Percentiles rank a stretch among this genome's conserved stretches.
phyloP scores from a whole-genome alignment of 1,284 basidiomycete species.

The Quambalaria eucalypti region DNA sequence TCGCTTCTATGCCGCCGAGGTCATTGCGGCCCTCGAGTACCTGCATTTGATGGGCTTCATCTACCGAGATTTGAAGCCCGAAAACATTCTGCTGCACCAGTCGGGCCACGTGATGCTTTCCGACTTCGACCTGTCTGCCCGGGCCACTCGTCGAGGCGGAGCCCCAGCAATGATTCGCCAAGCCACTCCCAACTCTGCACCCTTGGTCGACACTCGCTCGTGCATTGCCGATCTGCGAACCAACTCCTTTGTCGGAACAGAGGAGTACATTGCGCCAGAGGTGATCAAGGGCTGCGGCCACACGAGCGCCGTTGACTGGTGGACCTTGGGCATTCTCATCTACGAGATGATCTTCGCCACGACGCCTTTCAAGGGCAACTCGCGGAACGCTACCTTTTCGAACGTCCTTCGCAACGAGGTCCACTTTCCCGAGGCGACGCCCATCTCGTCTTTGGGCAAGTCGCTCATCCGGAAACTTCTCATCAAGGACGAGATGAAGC shows the following conservation, averaged over 20 bases:
- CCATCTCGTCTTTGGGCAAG: constrained; percentile 69
- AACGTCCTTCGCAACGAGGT: constrained; percentile 86
- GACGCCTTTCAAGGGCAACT: constrained; percentile 94
- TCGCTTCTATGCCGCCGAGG: constrained; percentile 96
- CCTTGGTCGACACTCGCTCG: constrained; percentile 87
- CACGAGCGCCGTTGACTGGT: constrained; percentile 98
- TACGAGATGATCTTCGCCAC: constrained; percentile 99
- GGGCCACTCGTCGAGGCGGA: constrained; percentile 65
- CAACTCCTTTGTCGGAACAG: constrained; percentile 97
- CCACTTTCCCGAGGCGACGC: constrained; percentile 74
- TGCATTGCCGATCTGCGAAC: constrained; percentile 97
- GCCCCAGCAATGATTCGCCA: constrained; percentile 83
- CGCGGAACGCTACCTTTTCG: constrained; percentile 88
- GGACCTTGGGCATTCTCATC: constrained; percentile 95
- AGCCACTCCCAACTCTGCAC: constrained; percentile 78
- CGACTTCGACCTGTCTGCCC: constrained; percentile 97
- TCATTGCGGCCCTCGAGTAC: constrained; percentile 94
- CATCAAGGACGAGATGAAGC: constrained; percentile 82
- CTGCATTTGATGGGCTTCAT: constrained; percentile 98
- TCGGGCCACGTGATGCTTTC: constrained; percentile 99
- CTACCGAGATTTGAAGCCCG: constrained; percentile 96
- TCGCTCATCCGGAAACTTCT: constrained; percentile 77
- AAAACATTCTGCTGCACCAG: constrained; percentile 97
- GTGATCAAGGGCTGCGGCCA: constrained; percentile 96
- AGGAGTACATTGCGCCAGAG: constrained; percentile 98